Evolutionary conservation across 177 flowering plant genomes (phyloP).

Genomic region (Tripterygium wilfordii): DNA sequence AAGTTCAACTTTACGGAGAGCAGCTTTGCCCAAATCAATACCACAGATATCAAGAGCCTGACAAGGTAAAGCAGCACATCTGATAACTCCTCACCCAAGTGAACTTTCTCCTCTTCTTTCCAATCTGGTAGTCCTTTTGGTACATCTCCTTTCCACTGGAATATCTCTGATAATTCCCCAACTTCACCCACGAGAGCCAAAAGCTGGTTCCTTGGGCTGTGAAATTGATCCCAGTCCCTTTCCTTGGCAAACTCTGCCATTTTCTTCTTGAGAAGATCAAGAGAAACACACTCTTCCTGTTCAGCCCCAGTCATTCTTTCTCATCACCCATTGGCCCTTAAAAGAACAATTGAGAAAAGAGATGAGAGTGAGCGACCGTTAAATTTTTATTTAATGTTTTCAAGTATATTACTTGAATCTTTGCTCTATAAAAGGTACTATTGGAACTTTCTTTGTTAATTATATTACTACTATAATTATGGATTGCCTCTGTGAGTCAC

Average conservation of each 20-base stretch:
- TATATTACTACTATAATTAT: too few species aligned
- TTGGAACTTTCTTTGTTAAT: too few species aligned
- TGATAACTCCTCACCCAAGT: conserved; percentile 2
- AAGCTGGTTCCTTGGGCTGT: conserved; percentile 78
- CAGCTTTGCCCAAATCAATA: conserved; percentile 1
- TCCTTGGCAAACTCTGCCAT: conserved; percentile 65
- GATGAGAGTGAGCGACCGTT: too few species aligned
- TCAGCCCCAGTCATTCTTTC: conserved; percentile 9
- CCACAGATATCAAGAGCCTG: conserved; percentile 1
- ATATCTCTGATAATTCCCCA: conserved; percentile 3
- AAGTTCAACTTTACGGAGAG: neutral
- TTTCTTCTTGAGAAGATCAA: conserved; percentile 42
- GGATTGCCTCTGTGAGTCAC: too few species aligned
- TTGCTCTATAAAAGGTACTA: too few species aligned
- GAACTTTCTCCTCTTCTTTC: neutral
- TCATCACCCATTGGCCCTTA: too few species aligned
- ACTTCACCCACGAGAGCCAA: conserved; percentile 34
- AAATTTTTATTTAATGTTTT: too few species aligned
- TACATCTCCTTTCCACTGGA: conserved; percentile 5
- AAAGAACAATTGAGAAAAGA: too few species aligned
- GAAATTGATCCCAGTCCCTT: conserved; percentile 70
- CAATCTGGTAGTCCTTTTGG: conserved; percentile 4
- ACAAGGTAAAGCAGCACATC: conserved; percentile 3
- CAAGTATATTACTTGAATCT: too few species aligned
- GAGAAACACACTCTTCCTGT: conserved; percentile 28